Conservation (phyloP, 805 yeast genomes). For the Candida hispaniensis region DNA sequence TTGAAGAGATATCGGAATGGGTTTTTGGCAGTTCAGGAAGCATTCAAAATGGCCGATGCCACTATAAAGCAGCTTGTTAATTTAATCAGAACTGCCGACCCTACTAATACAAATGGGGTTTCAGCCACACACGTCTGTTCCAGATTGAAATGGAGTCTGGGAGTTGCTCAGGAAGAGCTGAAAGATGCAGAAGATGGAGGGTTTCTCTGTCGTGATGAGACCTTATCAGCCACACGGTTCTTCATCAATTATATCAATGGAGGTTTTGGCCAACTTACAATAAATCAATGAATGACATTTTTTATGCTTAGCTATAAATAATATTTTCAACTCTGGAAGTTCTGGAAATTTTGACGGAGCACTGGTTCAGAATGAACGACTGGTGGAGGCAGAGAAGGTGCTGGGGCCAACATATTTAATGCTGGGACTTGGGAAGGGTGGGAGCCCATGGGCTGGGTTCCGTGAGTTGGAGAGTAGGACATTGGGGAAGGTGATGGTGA, state of each 20-base stretch:
- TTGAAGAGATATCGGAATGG: conserved; percentile 35
- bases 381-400: conserved; percentile 17
- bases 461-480: conserved; percentile 17
- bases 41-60: conserved; percentile 29
- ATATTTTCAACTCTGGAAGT: no score
- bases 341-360: conserved; percentile 17
- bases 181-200: conserved; percentile 49
- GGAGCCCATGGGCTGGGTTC: conserved; percentile 7
- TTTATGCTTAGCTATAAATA: no score
- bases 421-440: conserved; percentile 24
- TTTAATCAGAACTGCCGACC: conserved; percentile 21
- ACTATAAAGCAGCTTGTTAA: conserved; percentile 30
- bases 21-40: conserved; percentile 34
- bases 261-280: no score
- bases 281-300: no score
- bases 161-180: conserved; percentile 54
- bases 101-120: conserved; percentile 27
- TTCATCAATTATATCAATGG: conserved; percentile 37
- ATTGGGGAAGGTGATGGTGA: conserved; percentile 14
- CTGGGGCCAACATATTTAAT: conserved; percentile 17
- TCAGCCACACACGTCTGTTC: conserved; percentile 35
- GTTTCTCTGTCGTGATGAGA: conserved; percentile 53
- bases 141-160: conserved; percentile 53
- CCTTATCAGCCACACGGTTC: conserved; percentile 54
- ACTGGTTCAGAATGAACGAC: conserved; percentile 20